Conservation (phyloP, 768 basidiomycete genomes). For the Mycena maculata region DNA sequence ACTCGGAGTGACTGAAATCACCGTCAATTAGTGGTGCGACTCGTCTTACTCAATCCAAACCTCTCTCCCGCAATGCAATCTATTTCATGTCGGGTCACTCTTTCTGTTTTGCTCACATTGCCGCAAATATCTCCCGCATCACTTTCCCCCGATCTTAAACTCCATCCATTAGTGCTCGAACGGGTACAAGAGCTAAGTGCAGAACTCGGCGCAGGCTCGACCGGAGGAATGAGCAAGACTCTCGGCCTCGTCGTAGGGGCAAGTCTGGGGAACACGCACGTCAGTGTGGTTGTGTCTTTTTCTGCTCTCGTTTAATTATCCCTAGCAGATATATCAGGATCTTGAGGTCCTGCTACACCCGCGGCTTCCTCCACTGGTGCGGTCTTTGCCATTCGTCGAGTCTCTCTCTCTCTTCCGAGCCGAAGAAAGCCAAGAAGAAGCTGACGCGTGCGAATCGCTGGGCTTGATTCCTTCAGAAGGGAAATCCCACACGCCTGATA, state of each 20-base stretch:
- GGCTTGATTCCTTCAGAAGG: slow-evolving; percentile 42
- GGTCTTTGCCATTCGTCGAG: slow-evolving; percentile 73
- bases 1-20: background rate
- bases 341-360: slow-evolving; percentile 81
- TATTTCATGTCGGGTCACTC: slow-evolving; percentile 65
- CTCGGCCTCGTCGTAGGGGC: slow-evolving; percentile 66
- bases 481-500: slow-evolving; percentile 13
- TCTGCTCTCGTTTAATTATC: background rate
- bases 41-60: slow-evolving; percentile 61
- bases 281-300: background rate
- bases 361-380: slow-evolving; percentile 79
- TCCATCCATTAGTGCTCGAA: slow-evolving; percentile 58
- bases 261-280: slow-evolving; percentile 37
- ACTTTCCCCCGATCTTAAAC: slow-evolving; percentile 62
- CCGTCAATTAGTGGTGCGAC: slow-evolving; percentile 56
- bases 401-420: slow-evolving; percentile 67
- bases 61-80: slow-evolving; percentile 68
- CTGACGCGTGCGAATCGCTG: slow-evolving; percentile 55
- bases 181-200: slow-evolving; percentile 61
- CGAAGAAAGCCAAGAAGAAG: slow-evolving; percentile 77
- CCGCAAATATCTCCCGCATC: slow-evolving; percentile 66
- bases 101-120: slow-evolving; percentile 68
- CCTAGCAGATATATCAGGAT: slow-evolving; percentile 43
- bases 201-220: slow-evolving; percentile 65
- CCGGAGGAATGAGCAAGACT: slow-evolving; percentile 69